Evolutionary conservation across 192 early-diverging fungal species (phyloP).

Genomic region (Chytriomyces sp.): DNA sequence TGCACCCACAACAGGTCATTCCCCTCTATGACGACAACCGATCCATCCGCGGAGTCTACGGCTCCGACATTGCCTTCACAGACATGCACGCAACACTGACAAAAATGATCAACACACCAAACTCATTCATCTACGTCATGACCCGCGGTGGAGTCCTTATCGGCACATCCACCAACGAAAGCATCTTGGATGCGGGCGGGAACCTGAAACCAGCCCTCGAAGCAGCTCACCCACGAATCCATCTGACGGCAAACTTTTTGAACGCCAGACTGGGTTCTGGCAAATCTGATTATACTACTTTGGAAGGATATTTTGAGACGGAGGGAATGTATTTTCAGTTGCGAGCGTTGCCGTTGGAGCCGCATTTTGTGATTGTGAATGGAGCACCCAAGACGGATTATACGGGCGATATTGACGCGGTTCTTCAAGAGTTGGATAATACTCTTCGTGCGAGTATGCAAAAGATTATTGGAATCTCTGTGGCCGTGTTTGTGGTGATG

Average conservation of each 20-base stretch:
- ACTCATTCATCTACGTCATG: conserved; percentile 31
- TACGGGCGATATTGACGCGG: conserved; percentile 20
- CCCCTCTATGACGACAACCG: background rate
- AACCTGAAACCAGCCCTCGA: background rate
- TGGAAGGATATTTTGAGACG: background rate
- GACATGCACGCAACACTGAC: conserved; percentile 11
- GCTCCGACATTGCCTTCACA: conserved; percentile 5
- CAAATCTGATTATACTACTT: background rate
- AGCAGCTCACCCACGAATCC: background rate
- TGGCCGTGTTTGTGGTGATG: background rate
- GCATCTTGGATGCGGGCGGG: background rate
- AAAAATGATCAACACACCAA: background rate
- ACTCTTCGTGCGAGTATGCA: background rate
- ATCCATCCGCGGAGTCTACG: background rate
- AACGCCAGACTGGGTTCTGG: background rate
- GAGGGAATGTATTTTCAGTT: conserved; percentile 6
- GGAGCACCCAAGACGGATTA: conserved; percentile 22
- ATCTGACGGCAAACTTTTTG: background rate
- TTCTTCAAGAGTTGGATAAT: background rate
- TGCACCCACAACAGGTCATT: background rate
- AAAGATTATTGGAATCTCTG: background rate
- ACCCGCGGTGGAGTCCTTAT: conserved; percentile 1
- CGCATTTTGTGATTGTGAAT: conserved; percentile 19
- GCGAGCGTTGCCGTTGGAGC: background rate
- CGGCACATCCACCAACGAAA: conserved; percentile 15